Percentiles rank a stretch among this genome's conserved stretches.
These are phyloP conservation scores for Eucalyptus curtisii DNA, from an alignment of 345 rosid species.

Conservation along the genomic window DNA sequence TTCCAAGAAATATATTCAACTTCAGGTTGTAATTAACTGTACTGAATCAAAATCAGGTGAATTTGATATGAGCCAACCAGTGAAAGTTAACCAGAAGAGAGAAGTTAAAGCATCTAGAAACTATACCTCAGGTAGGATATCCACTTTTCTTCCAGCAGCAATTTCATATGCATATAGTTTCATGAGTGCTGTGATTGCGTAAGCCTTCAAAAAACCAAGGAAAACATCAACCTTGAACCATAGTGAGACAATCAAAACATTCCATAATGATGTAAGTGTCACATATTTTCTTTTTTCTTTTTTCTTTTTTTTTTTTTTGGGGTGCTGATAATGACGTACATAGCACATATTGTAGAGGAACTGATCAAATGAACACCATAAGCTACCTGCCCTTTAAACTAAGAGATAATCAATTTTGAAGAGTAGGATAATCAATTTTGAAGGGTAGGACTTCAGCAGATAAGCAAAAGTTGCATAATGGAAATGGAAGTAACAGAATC, in stretches of 20 bases:
- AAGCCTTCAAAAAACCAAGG: conserved; percentile 48
- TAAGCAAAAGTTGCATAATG: not conserved
- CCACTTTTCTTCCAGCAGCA: conserved; percentile 78
- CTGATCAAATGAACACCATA: not conserved
- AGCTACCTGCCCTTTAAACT: not conserved
- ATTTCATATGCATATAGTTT: conserved; percentile 83
- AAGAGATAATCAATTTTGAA: not conserved
- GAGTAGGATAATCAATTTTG: not conserved
- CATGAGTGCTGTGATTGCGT: conserved; percentile 87
- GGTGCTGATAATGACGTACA: not conserved
- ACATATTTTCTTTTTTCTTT: not conserved
- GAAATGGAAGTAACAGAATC: not conserved
- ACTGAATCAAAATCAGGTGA: not conserved
- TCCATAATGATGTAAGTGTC: not conserved
- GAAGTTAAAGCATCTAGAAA: not conserved
- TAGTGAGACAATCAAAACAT: not conserved
- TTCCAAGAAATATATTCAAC: not conserved
- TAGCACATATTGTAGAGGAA: not conserved
- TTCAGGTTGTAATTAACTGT: not conserved
- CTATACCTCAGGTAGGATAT: conserved; percentile 88
- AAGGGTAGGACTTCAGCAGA: not conserved
- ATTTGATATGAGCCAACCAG: not conserved
- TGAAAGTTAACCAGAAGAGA: not conserved
- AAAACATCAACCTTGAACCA: not conserved
- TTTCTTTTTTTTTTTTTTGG: not conserved